These are phyloP conservation scores for Corylus avellana DNA, from an alignment of 306 rosid genomes.

Conservation along the genomic window DNA sequence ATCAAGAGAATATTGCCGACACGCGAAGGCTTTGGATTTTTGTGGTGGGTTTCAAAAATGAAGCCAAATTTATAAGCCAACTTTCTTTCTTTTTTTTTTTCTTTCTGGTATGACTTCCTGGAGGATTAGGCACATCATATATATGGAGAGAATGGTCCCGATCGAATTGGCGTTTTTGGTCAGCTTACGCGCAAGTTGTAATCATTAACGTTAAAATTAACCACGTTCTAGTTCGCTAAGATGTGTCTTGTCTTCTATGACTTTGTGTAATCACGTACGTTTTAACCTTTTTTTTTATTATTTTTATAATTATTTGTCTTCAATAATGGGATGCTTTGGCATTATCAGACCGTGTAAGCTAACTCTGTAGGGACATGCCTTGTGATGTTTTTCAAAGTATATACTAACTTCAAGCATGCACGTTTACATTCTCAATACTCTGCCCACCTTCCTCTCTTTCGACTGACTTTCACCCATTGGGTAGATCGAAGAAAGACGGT, in stretches of 20 bases:
- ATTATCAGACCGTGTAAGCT: constrained; percentile 24
- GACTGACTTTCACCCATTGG: no score
- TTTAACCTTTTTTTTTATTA: background rate
- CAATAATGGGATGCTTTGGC: constrained; percentile 32
- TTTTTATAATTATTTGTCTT: constrained; percentile 5
- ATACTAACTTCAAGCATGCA: background rate
- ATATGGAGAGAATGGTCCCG: background rate
- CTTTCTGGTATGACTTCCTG: background rate
- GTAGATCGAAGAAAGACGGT: no score
- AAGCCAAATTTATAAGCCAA: constrained; percentile 23
- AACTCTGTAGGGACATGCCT: background rate
- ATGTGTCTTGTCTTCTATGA: background rate
- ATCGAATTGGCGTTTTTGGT: background rate
- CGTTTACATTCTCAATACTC: no score
- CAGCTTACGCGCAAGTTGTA: constrained; percentile 20
- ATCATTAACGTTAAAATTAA: constrained; percentile 17
- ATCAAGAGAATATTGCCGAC: background rate
- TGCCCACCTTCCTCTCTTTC: background rate
- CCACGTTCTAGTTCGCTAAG: background rate
- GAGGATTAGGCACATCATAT: constrained; percentile 11
- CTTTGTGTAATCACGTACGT: constrained; percentile 25
- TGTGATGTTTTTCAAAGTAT: background rate
- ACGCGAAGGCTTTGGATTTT: background rate
- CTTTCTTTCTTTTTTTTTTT: no score
- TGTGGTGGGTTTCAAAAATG: constrained; percentile 7